These are phyloP conservation scores for Lentinula aciculospora DNA, from an alignment of 768 basidiomycete species.

Conservation along the genomic window DNA sequence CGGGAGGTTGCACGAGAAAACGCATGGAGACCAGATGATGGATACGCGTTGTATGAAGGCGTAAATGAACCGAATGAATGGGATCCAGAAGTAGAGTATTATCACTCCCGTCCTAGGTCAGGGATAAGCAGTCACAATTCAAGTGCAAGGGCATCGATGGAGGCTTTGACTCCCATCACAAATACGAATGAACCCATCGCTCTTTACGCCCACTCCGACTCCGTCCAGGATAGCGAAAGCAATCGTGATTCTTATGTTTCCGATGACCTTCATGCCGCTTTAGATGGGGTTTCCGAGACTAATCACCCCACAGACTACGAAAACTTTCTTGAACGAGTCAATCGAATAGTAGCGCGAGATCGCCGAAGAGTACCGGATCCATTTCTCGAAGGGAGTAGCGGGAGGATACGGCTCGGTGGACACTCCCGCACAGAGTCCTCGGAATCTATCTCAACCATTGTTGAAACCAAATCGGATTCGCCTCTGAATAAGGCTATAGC, in stretches of 20 bases:
- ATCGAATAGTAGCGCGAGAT: slow-evolving; percentile 76
- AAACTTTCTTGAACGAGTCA: slow-evolving; percentile 83
- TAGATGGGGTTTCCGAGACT: slow-evolving; percentile 11
- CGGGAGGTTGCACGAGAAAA: slow-evolving; percentile 62
- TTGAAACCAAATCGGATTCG: slow-evolving; percentile 86
- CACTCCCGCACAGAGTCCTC: slow-evolving; percentile 80
- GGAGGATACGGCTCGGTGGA: slow-evolving; percentile 73
- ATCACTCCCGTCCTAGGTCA: slow-evolving; percentile 13
- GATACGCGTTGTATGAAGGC: slow-evolving; percentile 49
- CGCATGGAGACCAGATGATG: slow-evolving; percentile 68
- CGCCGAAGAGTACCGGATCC: slow-evolving; percentile 79
- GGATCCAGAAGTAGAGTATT: slow-evolving; percentile 61
- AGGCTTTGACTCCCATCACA: background rate
- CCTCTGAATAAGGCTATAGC: slow-evolving; percentile 93
- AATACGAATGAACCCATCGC: slow-evolving; percentile 15
- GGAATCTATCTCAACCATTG: slow-evolving; percentile 89
- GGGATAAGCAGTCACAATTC: slow-evolving; percentile 28
- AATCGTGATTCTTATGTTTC: slow-evolving; percentile 18
- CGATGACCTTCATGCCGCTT: slow-evolving; percentile 14
- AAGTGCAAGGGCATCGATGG: background rate
- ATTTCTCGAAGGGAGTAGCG: slow-evolving; percentile 61
- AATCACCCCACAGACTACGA: slow-evolving; percentile 45
- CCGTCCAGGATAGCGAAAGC: slow-evolving; percentile 10
- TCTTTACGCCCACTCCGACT: background rate
- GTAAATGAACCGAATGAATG: slow-evolving; percentile 73